Evolutionary conservation across 2,329 filamentous ascomycete genomes (phyloP), one percentile per base, ranked within the genome.

Genomic region (Thelonectria olida): DNA sequence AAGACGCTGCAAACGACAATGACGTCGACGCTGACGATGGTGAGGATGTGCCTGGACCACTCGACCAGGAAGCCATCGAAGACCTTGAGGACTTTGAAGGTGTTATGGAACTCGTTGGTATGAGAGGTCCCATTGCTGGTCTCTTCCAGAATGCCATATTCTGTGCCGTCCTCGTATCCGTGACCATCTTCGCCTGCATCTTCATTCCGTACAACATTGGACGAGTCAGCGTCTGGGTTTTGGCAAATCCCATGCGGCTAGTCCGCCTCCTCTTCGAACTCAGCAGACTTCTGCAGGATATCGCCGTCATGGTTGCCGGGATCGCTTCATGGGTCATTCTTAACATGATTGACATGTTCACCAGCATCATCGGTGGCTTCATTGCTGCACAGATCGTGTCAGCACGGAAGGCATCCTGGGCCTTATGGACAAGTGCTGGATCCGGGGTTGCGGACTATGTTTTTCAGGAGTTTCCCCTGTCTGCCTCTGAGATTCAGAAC

Each of bases 71-170:
- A 67, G 90, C 89, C 9, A 85, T 93, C 41, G 92, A 94, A 42
- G 91, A 97, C 67, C 92, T 92, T 9, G 96, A 99, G 77, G 96
- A 99, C 73, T 88, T 99, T 15, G 96, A 99, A 74, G 96, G 96
- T 0, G 92, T 99, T 53, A 89, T 99, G 82, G 96, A 99, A 75
- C 86, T 99, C 15, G 91, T 99, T 61, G 96, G 96, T 36, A 96
- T 99, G 91, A 92, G 96, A 72, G 96, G 96, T 0, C 96, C 96
- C 1, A 84, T 99, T 3, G 90, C 91, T 13, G 93, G 93, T 3
- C 85, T 99, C 6, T 88, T 98, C 67, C 96, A 99, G 73, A 99
- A 99, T 68, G 93, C 92, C 56, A 89, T 97, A 15, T 99, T 99
- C 77, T 97, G 95, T 74, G 90, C 92, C 7, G 90, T 98, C 45